A percentile compares a stretch with the other conserved stretches of the same genome.
phyloP scores from a whole-genome alignment of 495 filamentous ascomycete species.

The Penicillium desertorum region DNA sequence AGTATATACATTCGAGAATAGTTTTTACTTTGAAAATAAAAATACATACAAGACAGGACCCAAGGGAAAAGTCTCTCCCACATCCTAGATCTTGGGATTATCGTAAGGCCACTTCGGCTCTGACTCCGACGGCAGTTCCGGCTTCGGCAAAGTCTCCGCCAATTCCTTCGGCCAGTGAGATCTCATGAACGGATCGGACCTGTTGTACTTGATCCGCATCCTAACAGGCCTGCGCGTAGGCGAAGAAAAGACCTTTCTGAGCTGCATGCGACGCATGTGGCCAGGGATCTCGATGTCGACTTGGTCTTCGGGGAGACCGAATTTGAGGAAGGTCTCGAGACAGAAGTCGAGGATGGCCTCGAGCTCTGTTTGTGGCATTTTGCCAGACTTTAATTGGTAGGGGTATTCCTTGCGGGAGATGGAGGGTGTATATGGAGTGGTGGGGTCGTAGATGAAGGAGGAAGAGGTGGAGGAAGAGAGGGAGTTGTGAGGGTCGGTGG shows the following conservation, averaged over 20 bases:
- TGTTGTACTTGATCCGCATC: not conserved
- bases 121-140: not conserved
- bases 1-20: constrained; percentile 8
- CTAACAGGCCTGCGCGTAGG: not conserved
- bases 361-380: constrained; percentile 15
- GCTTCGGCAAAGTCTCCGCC: not conserved
- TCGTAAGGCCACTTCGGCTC: not conserved
- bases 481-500: not conserved
- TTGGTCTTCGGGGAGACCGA: constrained; percentile 31
- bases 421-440: constrained; percentile 7
- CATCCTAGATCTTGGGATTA: not conserved
- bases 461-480: not conserved
- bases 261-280: constrained; percentile 27
- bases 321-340: constrained; percentile 33
- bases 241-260: not conserved
- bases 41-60: not conserved
- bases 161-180: constrained; percentile 7
- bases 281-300: constrained; percentile 41
- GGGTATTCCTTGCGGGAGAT: constrained; percentile 5
- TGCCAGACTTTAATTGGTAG: constrained; percentile 6
- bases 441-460: constrained; percentile 11
- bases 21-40: constrained; percentile 4
- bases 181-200: constrained; percentile 5
- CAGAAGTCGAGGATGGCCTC: constrained; percentile 39
- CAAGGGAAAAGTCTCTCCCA: not conserved